phyloP scores from a whole-genome alignment of 495 filamentous ascomycete species.

The Aspergillus cristatus region DNA sequence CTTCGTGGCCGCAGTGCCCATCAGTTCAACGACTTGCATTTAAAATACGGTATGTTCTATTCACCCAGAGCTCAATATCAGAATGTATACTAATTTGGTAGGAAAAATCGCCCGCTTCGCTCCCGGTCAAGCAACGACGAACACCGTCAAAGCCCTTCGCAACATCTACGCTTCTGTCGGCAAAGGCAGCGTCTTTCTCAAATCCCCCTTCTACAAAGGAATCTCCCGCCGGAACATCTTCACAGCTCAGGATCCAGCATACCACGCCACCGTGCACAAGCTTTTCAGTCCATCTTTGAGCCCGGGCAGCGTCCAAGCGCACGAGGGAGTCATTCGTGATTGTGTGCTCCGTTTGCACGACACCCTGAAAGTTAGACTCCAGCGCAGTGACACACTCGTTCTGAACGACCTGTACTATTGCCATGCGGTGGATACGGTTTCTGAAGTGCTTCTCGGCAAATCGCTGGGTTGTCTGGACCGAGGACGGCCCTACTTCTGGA shows the following conservation, averaged over 20 bases:
- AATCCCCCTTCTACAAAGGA: constrained; percentile 16
- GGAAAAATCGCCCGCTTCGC: constrained; percentile 15
- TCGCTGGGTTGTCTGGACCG: constrained; percentile 15
- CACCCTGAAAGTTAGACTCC: constrained; percentile 7
- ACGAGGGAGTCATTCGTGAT: constrained; percentile 12
- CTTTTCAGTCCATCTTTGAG: constrained; percentile 16
- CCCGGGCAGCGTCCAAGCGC: constrained; percentile 13
- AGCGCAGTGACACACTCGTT: constrained; percentile 3
- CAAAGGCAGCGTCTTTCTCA: constrained; percentile 14
- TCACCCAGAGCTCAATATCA: no score
- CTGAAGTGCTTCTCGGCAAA: constrained; percentile 18
- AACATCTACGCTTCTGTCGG: constrained; percentile 17
- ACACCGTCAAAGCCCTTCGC: constrained; percentile 16
- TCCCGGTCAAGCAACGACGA: constrained; percentile 17
- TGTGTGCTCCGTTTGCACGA: constrained; percentile 12
- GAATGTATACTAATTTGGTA: no score
- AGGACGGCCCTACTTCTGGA: constrained; percentile 20
- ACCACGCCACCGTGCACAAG: constrained; percentile 16
- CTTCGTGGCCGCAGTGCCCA: constrained; percentile 13
- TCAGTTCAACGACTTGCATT: constrained; percentile 13
- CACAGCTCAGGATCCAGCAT: constrained; percentile 14
- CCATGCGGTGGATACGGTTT: constrained; percentile 18
- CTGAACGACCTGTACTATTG: constrained; percentile 18
- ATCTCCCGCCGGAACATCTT: constrained; percentile 20
- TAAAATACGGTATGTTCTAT: constrained; percentile 10